Conservation (phyloP, 345 rosid species). For the Pseudoturritis turrita region DNA sequence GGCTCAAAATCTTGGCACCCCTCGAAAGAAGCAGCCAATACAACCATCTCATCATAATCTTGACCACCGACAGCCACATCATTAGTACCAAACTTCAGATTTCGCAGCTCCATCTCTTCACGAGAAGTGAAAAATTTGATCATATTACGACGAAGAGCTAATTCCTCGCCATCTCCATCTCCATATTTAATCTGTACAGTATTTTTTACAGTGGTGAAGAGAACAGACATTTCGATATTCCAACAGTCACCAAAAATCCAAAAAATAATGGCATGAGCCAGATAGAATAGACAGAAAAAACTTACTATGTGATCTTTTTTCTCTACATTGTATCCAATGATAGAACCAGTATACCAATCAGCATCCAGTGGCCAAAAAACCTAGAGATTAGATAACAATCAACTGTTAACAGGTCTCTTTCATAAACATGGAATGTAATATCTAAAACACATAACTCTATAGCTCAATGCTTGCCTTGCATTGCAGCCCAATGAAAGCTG, state of each 20-base stretch:
- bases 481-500: conserved; percentile 59
- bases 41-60: conserved; percentile 87
- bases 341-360: conserved; percentile 77
- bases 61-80: conserved; percentile 46
- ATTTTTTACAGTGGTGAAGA: conserved; percentile 9
- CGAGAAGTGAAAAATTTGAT: conserved; percentile 58
- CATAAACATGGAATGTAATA: neutral
- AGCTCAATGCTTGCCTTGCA: conserved; percentile 74
- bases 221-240: neutral
- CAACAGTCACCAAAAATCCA: neutral
- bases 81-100: conserved; percentile 42
- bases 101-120: conserved; percentile 61
- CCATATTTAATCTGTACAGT: conserved; percentile 66
- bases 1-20: conserved; percentile 82
- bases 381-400: conserved; percentile 40
- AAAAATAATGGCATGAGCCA: neutral
- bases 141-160: conserved; percentile 62
- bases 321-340: conserved; percentile 62
- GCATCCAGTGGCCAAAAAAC: conserved; percentile 98
- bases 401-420: neutral
- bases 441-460: neutral
- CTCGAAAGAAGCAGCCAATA: conserved; percentile 81
- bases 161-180: conserved; percentile 84
- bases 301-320: conserved; percentile 63
- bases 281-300: conserved; percentile 10